Conservation (phyloP, 306 rosid species). For the Inga leiocalycina region DNA sequence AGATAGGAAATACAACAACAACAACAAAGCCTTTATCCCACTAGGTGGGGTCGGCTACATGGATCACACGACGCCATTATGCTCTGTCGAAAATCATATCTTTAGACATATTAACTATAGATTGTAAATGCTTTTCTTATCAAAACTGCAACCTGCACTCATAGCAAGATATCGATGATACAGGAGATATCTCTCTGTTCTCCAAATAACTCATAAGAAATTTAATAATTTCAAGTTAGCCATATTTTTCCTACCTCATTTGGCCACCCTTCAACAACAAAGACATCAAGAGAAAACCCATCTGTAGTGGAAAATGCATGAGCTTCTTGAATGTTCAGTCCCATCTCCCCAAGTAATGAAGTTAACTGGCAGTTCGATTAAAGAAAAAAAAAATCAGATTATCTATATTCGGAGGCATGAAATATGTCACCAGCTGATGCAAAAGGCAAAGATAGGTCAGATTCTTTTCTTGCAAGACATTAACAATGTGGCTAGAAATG, state of each 20-base stretch:
- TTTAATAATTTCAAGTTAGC: conserved; percentile 29
- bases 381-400: not conserved
- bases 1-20: conserved; percentile 15
- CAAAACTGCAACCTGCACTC: conserved; percentile 18
- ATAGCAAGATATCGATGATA: conserved; percentile 28
- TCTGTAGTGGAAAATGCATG: conserved; percentile 97
- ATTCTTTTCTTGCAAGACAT: conserved; percentile 28
- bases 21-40: no score
- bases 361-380: conserved; percentile 70
- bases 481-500: conserved; percentile 14
- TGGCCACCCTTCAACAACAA: conserved; percentile 94
- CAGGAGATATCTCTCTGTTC: conserved; percentile 24
- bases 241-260: conserved; percentile 65
- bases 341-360: conserved; percentile 81
- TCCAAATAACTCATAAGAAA: conserved; percentile 23
- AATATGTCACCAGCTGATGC: conserved; percentile 17
- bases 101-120: no score
- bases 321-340: conserved; percentile 98
- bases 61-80: no score
- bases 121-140: not conserved
- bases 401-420: conserved; percentile 24
- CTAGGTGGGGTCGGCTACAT: no score
- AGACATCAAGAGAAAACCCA: conserved; percentile 98
- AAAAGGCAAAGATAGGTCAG: conserved; percentile 18
- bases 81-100: no score